These are phyloP conservation scores for Plasmodium gaboni DNA, from an alignment of 169 alveolate genomes.

Conservation along the genomic window DNA sequence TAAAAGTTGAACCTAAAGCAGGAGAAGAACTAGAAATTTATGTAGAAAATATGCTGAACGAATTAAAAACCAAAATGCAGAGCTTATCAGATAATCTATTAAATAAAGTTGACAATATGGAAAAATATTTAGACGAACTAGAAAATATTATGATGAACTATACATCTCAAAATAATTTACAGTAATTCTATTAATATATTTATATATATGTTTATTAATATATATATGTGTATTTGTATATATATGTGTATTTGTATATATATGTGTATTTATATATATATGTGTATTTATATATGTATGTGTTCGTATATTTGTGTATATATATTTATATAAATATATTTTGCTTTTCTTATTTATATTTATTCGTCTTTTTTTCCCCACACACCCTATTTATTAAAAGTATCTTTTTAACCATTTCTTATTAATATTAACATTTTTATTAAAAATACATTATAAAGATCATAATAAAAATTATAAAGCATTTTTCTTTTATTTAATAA, in stretches of 20 bases:
- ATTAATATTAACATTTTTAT: too few relatives aligned
- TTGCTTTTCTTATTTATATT: not conserved
- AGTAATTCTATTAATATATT: too few relatives aligned
- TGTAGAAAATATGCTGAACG: constrained; percentile 70
- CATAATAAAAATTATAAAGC: too few relatives aligned
- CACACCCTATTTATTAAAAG: too few relatives aligned
- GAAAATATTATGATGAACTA: constrained; percentile 24
- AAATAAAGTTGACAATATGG: constrained; percentile 62
- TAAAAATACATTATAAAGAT: too few relatives aligned
- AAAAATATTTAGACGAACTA: constrained; percentile 41
- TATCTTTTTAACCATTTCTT: too few relatives aligned
- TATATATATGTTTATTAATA: not conserved
- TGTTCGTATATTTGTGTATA: not conserved
- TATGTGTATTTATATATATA: not conserved
- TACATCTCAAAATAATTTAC: constrained; percentile 7
- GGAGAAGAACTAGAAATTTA: constrained; percentile 53
- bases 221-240: not conserved
- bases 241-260: not conserved
- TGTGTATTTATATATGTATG: not conserved
- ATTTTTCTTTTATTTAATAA: too few relatives aligned
- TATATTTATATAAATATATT: not conserved
- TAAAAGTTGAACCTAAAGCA: constrained; percentile 9
- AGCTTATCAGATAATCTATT: constrained; percentile 41
- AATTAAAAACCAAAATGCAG: constrained; percentile 66
- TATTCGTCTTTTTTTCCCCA: not conserved